Conservation (phyloP, 129 eudicot genomes). For the Scalesia atractyloides region DNA sequence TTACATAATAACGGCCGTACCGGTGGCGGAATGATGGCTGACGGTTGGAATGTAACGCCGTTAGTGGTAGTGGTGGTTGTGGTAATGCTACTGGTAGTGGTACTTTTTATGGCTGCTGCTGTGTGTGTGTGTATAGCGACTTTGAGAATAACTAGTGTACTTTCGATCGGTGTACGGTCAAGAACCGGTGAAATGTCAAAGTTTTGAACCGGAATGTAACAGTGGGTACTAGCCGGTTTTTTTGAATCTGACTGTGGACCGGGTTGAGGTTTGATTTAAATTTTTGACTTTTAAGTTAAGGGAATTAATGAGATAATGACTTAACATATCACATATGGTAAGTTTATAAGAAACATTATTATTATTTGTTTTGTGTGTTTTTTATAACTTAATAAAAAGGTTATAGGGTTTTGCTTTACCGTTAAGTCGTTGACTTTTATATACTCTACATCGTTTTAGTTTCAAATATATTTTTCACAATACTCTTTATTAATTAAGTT, state of each 20-base stretch:
- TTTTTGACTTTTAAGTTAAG: too few relatives aligned
- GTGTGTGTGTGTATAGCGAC: constrained; percentile 1
- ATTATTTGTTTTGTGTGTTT: too few relatives aligned
- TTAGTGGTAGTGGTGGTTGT: background rate
- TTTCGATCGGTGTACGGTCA: constrained; percentile 4
- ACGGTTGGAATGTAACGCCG: constrained; percentile 13
- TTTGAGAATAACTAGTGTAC: constrained; percentile 26
- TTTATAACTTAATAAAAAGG: too few relatives aligned
- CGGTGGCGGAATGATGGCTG: constrained; percentile 28
- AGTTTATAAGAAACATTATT: too few relatives aligned
- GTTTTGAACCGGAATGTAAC: background rate
- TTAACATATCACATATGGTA: too few relatives aligned
- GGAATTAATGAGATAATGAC: too few relatives aligned
- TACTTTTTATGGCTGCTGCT: constrained; percentile 3
- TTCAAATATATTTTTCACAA: too few relatives aligned
- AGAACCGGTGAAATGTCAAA: constrained; percentile 13
- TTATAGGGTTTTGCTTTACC: too few relatives aligned
- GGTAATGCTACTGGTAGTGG: constrained; percentile 1
- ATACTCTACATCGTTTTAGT: too few relatives aligned
- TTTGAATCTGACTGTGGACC: background rate
- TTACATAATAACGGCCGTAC: constrained; percentile 19
- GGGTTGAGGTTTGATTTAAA: too few relatives aligned
- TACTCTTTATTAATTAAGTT: too few relatives aligned
- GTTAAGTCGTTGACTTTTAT: too few relatives aligned
- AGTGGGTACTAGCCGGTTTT: background rate